Base-by-base conservation (phyloP, 1,139 yeast genomes). In the Blastobotrys indianensis region DNA sequence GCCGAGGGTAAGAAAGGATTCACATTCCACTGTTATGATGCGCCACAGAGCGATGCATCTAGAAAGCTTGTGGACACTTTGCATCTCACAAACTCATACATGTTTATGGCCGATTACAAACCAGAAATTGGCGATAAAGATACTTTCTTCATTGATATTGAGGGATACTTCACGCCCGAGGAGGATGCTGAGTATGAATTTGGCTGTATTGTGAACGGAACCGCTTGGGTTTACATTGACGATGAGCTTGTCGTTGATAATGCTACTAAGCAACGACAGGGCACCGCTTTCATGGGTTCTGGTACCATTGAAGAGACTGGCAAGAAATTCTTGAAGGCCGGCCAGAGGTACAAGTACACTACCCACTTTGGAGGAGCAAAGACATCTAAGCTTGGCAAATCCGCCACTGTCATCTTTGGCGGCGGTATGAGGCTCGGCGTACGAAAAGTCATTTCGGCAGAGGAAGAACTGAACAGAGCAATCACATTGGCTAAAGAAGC, bases 221-320 rank as follows among this genome's bases (percentile, higher is more conserved):
- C 81, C 39, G 80, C 78, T 32, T 70, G 69, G 55, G 53, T 79
- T 23, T 79, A 68, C 55, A 61, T 79, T 44, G 73, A 79, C 54
- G 82, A 64, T 46, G 60, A 75, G 57, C 62, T 76, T 46, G 66
- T 79, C 28, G 77, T 78, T 49, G 83, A 79, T 58, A 78, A 79
- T 64, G 74, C 72, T 56, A 75, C 77, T 37, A 61, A 68, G 20
- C 84, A 80, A 64, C 66, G 55, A 12, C 60, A 59, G 36, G 84
- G 83, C 35, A 63, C 66, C 30, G 68, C 72, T 3, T 76, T 75
- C 62, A 68, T 73, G 51, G 75, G 76, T n/a, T 61, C 70, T 56
- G 81, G 80, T 44, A 71, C 81, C 28, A 57, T 68, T 25, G 82
- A 78, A 57, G 77, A 67, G 50, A 67, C 58, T 9, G 72, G 72